These are phyloP conservation scores for Pittosporum tobira DNA, from an alignment of 129 eudicot species.

Conservation along the genomic window DNA sequence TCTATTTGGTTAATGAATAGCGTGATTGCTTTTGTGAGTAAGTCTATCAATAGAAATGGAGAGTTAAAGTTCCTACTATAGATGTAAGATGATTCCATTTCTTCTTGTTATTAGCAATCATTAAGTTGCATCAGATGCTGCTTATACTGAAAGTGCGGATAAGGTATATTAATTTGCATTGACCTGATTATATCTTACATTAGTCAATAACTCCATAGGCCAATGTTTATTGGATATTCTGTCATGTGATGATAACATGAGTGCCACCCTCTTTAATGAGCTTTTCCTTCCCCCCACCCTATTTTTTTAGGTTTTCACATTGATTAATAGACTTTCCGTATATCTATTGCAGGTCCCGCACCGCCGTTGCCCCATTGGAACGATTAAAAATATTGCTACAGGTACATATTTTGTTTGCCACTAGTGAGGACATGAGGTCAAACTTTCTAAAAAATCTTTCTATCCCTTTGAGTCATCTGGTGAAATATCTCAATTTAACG, in stretches of 20 bases:
- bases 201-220: background rate
- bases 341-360: slow-evolving; percentile 61
- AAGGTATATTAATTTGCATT: background rate
- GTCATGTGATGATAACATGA: background rate
- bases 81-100: background rate
- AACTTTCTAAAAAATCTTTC: too few relatives aligned
- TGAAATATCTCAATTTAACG: background rate
- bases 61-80: background rate
- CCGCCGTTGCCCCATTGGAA: slow-evolving; percentile 91
- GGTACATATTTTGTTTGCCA: slow-evolving; percentile 20
- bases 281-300: background rate
- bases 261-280: background rate
- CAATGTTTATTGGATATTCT: background rate
- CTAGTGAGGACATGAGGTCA: background rate
- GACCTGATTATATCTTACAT: background rate
- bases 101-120: background rate
- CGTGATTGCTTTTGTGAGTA: background rate
- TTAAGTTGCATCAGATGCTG: background rate
- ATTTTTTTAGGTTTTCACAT: background rate
- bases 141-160: background rate
- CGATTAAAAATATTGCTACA: slow-evolving; percentile 72
- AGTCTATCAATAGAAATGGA: background rate
- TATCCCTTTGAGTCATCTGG: too few relatives aligned
- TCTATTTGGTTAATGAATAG: too few relatives aligned
- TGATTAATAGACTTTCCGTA: slow-evolving; percentile 6